A percentile compares a stretch with the other conserved stretches of the same genome.
Conservation (phyloP, 176 grass and related monocot species). For the Urochloa ruziziensis region DNA sequence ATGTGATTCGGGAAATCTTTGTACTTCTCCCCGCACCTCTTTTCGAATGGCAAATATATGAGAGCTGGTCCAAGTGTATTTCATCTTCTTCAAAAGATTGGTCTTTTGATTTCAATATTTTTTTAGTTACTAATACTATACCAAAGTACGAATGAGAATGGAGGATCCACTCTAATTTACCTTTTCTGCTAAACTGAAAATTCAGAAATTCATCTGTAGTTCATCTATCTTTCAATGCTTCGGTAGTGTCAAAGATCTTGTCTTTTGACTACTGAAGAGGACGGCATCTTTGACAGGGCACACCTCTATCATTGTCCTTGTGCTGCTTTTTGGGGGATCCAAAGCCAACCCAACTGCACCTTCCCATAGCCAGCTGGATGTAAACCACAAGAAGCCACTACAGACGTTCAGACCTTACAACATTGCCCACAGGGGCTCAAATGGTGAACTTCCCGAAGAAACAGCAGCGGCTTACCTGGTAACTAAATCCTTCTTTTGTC, state of each 20-base stretch:
- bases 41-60: background rate
- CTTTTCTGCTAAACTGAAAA: background rate
- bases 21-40: background rate
- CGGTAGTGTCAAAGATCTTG: background rate
- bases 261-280: background rate
- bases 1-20: background rate
- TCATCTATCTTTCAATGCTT: background rate
- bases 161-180: background rate
- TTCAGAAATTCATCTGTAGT: background rate
- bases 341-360: background rate
- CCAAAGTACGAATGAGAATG: background rate
- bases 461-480: conserved; percentile 52
- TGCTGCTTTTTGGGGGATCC: conserved; percentile 27
- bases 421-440: conserved; percentile 62
- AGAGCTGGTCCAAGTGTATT: background rate
- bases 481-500: background rate
- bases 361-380: conserved; percentile 18
- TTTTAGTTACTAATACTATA: no score
- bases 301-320: conserved; percentile 30
- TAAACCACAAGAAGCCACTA: conserved; percentile 40
- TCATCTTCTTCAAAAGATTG: background rate
- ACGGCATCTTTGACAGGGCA: conserved; percentile 40
- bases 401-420: conserved; percentile 65
- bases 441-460: conserved; percentile 66
- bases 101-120: background rate